Percentiles rank a stretch among this genome's conserved stretches.
These are phyloP conservation scores for Chytriomyces sp. DNA, from an alignment of 192 early-diverging fungal genomes.

Conservation along the genomic window DNA sequence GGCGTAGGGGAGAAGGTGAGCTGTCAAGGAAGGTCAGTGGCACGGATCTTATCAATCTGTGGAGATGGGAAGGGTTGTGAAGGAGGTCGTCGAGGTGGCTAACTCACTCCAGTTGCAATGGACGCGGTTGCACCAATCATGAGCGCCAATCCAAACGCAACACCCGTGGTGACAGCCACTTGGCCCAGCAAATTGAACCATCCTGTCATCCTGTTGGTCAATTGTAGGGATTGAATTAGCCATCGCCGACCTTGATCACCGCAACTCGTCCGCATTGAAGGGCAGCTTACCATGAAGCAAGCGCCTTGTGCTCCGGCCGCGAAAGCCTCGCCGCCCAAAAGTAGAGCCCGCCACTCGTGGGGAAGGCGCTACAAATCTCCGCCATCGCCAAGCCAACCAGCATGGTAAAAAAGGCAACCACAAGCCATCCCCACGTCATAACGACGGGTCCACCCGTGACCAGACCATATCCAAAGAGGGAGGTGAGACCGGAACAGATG, in stretches of 20 bases:
- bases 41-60: background rate
- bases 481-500: conserved; percentile 35
- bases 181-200: conserved; percentile 43
- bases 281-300: conserved; percentile 22
- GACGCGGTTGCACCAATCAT: conserved; percentile 15
- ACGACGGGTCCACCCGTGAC: conserved; percentile 33
- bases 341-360: conserved; percentile 36
- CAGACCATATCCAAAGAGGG: conserved; percentile 22
- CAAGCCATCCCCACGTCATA: conserved; percentile 39
- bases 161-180: conserved; percentile 23
- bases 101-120: background rate
- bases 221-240: background rate
- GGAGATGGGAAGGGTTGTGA: background rate
- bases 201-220: conserved; percentile 8
- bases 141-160: conserved; percentile 19
- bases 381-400: conserved; percentile 31
- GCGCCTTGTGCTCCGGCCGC: conserved; percentile 20
- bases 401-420: conserved; percentile 17
- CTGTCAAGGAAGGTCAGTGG: no score
- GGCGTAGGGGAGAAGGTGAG: conserved; percentile 3
- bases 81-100: background rate
- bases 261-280: background rate
- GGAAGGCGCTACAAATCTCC: conserved; percentile 40
- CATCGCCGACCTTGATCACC: background rate
- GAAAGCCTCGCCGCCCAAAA: conserved; percentile 32